phyloP scores from a whole-genome alignment of 139 green algal species.

The Penium margaritaceum region DNA sequence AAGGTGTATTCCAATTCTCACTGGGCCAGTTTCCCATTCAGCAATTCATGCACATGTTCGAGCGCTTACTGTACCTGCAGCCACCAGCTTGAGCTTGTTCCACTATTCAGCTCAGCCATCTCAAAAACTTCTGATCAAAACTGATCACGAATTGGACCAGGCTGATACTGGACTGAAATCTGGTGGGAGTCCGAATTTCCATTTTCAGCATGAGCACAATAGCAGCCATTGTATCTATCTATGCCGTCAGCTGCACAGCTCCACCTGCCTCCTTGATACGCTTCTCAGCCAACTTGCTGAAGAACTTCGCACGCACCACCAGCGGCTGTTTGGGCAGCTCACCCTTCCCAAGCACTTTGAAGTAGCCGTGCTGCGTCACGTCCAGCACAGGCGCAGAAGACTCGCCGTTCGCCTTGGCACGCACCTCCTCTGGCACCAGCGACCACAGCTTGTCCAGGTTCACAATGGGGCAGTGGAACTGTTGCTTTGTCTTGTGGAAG shows the following conservation, averaged over 20 bases:
- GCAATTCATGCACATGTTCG: too few species aligned
- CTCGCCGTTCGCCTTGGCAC: conserved; percentile 15
- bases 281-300: conserved; percentile 91
- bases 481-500: conserved; percentile 91
- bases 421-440: conserved; percentile 70
- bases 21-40: too few species aligned
- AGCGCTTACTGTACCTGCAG: too few species aligned
- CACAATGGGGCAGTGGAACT: conserved; percentile 88
- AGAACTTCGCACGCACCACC: conserved; percentile 94
- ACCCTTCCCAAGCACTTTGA: conserved; percentile 86
- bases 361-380: conserved; percentile 85
- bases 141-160: too few species aligned
- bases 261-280: conserved; percentile 96
- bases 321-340: conserved; percentile 83
- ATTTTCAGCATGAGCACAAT: too few species aligned
- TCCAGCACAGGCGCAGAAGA: conserved; percentile 80
- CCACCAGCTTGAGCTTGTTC: too few species aligned
- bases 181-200: too few species aligned
- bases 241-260: conserved; percentile 70
- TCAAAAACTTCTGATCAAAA: too few species aligned
- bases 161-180: too few species aligned
- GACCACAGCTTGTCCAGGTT: conserved; percentile 97
- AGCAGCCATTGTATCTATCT: too few species aligned
- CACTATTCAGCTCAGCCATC: too few species aligned
- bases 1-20: too few species aligned